Base-by-base conservation (phyloP, 192 early-diverging fungal species). In the Umbelopsis sp. region DNA sequence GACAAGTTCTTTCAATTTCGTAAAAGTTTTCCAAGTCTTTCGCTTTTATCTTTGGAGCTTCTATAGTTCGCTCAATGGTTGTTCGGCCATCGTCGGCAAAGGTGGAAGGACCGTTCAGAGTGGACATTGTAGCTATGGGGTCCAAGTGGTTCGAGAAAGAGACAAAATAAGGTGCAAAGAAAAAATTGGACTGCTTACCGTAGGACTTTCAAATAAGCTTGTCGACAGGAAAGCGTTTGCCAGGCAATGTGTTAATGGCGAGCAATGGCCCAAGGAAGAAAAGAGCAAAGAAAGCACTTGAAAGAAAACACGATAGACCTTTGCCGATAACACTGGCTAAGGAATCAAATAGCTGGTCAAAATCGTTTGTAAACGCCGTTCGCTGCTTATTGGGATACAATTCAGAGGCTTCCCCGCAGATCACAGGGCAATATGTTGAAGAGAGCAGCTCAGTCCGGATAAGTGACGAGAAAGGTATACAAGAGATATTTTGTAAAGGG, bases 31-130 rank as follows among this genome's bases (percentile, higher is more conserved):
- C 55, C 11, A 87, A 80, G 61, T 88, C 75, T 67, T 77, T 73
- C 21, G 70, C 71, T 20, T 70, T 67, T 0, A 73, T 48, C 5
- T 80, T 74, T 7, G 77, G 52, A 30, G 72, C 52, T n/a, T 81
- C 82, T 18, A 88, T 49, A 46, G 72, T 70, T 18, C 87, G 82
- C 47, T 86, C 79, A 21, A 92, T 90, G 20, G 89, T 88, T 0
- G 84, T 66, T 50, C 82, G 80, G 4, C 92, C 91, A 65, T 94
- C 91, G 75, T 91, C 85, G 25, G 85, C 83, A 74, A 91, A 89
- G 15, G 77, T 80, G 53, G 86, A 78, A 10, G 88, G 86, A 49
- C 88, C 88, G 49, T 69, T 72, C 48, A 87, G 79, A 41, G 75
- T 33, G 9, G 55, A 61, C 55, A 61, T 61, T 27, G 2, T 7